These are phyloP conservation scores for Serendipita indica DNA, from an alignment of 768 basidiomycete genomes.

Conservation along the genomic window DNA sequence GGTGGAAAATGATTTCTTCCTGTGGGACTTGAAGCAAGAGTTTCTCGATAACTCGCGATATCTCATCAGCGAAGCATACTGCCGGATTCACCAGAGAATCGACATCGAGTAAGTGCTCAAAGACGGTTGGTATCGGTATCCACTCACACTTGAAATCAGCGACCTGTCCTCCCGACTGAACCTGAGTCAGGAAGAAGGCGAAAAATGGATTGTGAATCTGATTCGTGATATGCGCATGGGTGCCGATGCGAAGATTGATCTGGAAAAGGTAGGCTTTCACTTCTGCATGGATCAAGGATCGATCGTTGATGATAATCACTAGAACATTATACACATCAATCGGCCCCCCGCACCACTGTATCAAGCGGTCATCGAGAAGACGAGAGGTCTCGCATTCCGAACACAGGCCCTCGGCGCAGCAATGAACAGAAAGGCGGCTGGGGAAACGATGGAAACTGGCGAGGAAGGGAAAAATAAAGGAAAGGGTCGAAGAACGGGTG, in stretches of 20 bases:
- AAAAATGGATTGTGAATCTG: conserved; percentile 99
- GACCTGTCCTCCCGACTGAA: conserved; percentile 89
- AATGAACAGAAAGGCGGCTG: conserved; percentile 26
- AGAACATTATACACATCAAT: conserved; percentile 96
- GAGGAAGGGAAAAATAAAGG: conserved; percentile 5
- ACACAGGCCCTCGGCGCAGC: conserved; percentile 83
- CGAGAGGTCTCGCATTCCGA: conserved; percentile 77
- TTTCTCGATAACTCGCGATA: conserved; percentile 95
- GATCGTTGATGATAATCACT: conserved; percentile 25
- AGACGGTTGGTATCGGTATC: background rate
- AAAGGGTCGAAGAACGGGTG: background rate
- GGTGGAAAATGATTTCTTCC: conserved; percentile 86
- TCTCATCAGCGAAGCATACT: conserved; percentile 93
- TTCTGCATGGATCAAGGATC: background rate
- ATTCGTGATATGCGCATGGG: conserved; percentile 96
- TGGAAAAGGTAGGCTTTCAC: conserved; percentile 70
- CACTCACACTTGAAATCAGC: conserved; percentile 25
- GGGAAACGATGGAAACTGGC: background rate
- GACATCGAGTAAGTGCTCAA: conserved; percentile 54
- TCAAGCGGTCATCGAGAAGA: conserved; percentile 91
- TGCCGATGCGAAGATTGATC: conserved; percentile 92
- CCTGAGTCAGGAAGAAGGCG: conserved; percentile 86
- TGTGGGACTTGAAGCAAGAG: conserved; percentile 77
- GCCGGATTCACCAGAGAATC: conserved; percentile 87
- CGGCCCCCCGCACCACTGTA: conserved; percentile 80